Conservation (phyloP, 306 rosid species). For the Gastrolobium bilobum region DNA sequence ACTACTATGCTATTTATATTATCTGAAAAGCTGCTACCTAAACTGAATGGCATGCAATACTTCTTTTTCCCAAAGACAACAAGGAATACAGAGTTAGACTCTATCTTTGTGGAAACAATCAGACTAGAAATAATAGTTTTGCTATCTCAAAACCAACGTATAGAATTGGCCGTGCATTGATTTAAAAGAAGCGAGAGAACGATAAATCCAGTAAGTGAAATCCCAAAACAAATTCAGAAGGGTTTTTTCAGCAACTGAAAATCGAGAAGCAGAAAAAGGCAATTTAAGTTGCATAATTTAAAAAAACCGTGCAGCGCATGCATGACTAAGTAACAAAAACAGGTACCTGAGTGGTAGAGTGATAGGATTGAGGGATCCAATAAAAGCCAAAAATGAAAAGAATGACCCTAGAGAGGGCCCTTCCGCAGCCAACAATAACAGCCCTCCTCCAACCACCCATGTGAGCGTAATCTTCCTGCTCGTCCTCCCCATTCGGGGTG, state of each 20-base stretch:
- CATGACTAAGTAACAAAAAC: too few relatives aligned
- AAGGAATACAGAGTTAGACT: background rate
- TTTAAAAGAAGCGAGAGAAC: background rate
- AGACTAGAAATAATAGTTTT: background rate
- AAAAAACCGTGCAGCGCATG: too few relatives aligned
- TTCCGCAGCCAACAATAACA: conserved; percentile 73
- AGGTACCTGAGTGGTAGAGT: conserved; percentile 31
- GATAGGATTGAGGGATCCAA: conserved; percentile 72
- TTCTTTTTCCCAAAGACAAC: background rate
- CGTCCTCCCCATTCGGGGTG: conserved; percentile 75
- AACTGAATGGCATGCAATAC: background rate
- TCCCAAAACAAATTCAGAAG: background rate
- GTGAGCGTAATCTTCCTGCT: conserved; percentile 90
- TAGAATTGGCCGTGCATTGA: background rate
- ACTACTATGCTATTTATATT: background rate
- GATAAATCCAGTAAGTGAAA: background rate
- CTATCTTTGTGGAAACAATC: background rate
- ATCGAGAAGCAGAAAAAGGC: background rate
- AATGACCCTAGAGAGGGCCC: conserved; percentile 76
- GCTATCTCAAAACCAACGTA: background rate
- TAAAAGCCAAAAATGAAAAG: conserved; percentile 87
- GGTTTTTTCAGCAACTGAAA: background rate
- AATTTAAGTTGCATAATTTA: background rate
- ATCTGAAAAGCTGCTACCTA: background rate
- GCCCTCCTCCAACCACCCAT: conserved; percentile 81